These are phyloP conservation scores for Posidonia oceanica DNA, from an alignment of 116 monocot species.

Conservation along the genomic window DNA sequence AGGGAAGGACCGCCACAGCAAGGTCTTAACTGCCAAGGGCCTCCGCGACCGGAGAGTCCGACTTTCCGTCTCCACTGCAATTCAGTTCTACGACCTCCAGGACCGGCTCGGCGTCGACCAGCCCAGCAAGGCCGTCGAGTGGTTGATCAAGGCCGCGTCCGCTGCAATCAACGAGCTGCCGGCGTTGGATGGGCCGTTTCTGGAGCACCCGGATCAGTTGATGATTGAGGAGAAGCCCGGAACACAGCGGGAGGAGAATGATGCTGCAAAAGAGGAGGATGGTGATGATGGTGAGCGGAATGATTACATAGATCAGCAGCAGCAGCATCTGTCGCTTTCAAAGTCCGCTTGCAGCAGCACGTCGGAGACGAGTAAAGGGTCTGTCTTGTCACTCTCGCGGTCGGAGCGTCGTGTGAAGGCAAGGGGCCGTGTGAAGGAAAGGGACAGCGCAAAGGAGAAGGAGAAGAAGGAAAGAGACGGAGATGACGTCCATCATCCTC, in stretches of 20 bases:
- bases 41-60: constrained; percentile 80
- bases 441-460: constrained; percentile 37
- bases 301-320: constrained; percentile 14
- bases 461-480: constrained; percentile 20
- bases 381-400: constrained; percentile 69
- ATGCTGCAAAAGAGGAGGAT: not conserved
- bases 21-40: constrained; percentile 85
- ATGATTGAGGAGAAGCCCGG: not conserved
- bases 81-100: constrained; percentile 96
- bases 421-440: constrained; percentile 45
- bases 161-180: constrained; percentile 73
- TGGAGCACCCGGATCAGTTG: constrained; percentile 7
- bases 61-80: constrained; percentile 88
- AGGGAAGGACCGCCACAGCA: constrained; percentile 99
- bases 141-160: constrained; percentile 79
- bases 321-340: constrained; percentile 22
- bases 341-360: constrained; percentile 77
- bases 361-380: constrained; percentile 88
- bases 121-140: constrained; percentile 95
- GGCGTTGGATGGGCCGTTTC: constrained; percentile 34
- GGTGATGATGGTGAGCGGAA: constrained; percentile 4
- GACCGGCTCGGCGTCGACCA: constrained; percentile 93
- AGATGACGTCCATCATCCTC: not conserved
- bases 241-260: not conserved
- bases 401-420: constrained; percentile 55